Base-by-base conservation (phyloP, 1,284 basidiomycete species). In the Lentinula novae-zelandiae region DNA sequence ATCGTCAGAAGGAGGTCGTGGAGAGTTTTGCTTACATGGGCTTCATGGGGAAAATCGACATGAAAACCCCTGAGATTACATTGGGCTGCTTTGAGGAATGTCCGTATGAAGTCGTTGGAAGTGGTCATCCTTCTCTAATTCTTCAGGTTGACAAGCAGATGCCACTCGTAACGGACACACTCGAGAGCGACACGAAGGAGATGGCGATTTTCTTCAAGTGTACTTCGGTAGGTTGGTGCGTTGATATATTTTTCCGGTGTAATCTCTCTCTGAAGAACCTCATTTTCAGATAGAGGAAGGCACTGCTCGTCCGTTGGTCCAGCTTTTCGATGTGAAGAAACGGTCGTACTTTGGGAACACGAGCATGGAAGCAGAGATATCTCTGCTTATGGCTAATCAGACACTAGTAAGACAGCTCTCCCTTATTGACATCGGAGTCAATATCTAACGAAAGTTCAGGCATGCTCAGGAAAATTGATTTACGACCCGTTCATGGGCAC, bases 401-500 rank as follows among this genome's bases (percentile, higher is more conserved):
- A 89, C 95, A 0, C 76, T 96, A 69, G 95, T 92, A 63, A 48
- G 76, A 31, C 22, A 20, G 48, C 31, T 17, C 51, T 17, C 33
- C 2, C 6, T 39, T 8, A 39, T 13, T 62, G 54, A 3, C 44
- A 5, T 27, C 27, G 0, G 27, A 27, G 27, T 27, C 27, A 27
- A 27, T 27, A 36, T 22, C 58, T 57, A 54, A 34, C 55, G 9
- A 53, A 49, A 31, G 36, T 52, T 13, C 13, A 95, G 92, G 90
- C 95, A 0, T 82, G 87, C 2, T 87, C 93, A 1, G 95, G 95
- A 42, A 96, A 93, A 73, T 73, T 98, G 36, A 81, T 98, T 17
- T 98, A 98, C 68, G 97, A 99, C 71, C 97, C 97, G 0, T 99
- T 99, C 72, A 87, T 92, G 53, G 97, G 97, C 0, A 99, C 97